Conservation (phyloP, 2,329 filamentous ascomycete species). For the Fusarium sublunatum region DNA sequence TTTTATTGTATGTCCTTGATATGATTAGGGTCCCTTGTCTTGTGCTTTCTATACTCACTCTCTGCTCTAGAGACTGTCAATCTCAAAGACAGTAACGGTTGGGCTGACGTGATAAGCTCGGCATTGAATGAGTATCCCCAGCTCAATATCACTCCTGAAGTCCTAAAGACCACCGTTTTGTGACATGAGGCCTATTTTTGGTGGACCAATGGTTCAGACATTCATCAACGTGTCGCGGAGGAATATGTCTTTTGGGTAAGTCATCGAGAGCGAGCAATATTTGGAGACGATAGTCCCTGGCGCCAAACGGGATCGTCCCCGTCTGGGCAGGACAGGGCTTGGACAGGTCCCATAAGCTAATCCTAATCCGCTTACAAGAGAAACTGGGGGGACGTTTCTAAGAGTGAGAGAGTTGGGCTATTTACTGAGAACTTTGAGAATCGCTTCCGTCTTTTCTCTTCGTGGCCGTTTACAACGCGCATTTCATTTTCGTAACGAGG, state of each 20-base stretch:
- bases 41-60: not conserved
- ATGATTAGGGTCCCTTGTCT: not conserved
- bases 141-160: not conserved
- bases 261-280: slow-evolving; percentile 4
- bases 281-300: slow-evolving; percentile 20
- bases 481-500: not conserved
- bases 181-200: too few relatives aligned
- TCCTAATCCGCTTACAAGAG: not conserved
- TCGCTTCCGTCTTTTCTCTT: slow-evolving; percentile 2
- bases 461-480: not conserved
- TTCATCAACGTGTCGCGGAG: not conserved
- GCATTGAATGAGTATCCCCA: slow-evolving; percentile 19
- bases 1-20: not conserved
- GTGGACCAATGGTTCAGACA: not conserved
- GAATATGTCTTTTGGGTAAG: not conserved
- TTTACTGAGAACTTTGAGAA: not conserved
- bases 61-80: not conserved
- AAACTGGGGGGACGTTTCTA: too few relatives aligned
- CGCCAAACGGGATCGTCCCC: slow-evolving; percentile 25
- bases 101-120: slow-evolving; percentile 33
- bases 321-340: slow-evolving; percentile 2
- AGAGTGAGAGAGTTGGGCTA: not conserved
- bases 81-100: slow-evolving; percentile 8
- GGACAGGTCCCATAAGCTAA: slow-evolving; percentile 12
- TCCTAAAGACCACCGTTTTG: too few relatives aligned